Evolutionary conservation across 352 stramenopile genomes (phyloP), one percentile per base, ranked within the genome.

Genomic region (Pythium aquatile): DNA sequence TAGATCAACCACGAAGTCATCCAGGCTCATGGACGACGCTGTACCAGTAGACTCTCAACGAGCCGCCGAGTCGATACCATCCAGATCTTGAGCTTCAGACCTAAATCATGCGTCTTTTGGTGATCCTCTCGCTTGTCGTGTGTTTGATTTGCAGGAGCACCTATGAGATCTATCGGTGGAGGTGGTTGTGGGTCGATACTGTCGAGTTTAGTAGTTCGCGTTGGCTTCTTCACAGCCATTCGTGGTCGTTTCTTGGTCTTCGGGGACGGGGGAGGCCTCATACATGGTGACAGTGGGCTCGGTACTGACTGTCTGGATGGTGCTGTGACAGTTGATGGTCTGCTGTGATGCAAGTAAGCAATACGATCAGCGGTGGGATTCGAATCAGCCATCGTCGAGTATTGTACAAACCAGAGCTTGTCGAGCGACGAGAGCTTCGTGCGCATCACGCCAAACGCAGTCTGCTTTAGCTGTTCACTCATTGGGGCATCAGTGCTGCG

Each of bases 71-170:
- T 68, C 2, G 68, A 63, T 28, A 44, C 62, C 54, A 70, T 69
- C 68, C 68, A 74, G 16, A 62, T 58, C 46, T 70, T 74, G 35
- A 74, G 53, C 32, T 33, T 60, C 6, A 56, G 44, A 3, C 60
- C 44, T 2, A 40, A 5, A 16, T 53, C 37, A 24, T 7, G 44
- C 7, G 26, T 17, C 8, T 17, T 51, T 16, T 16, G 35, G 11
- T 42, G 35, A 42, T 42, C 16, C 7, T 17, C 16, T 42, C 16
- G 7, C 35, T 4, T 42, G 35, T 10, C 11, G 17, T 58, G 32
- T 17, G 8, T 9, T 35, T 35, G 32, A 35, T 35, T 35, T 0
- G 8, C 32, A 35, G 32, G 32, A 9, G 32, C 5, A 35, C 32
- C 1, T 0, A 35, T 9, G 5, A 9, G 8, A 35, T 35, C 32